A percentile compares a stretch with the other conserved stretches of the same genome.
Conservation (phyloP, 176 grass and related monocot genomes). For the Musa acuminata region DNA sequence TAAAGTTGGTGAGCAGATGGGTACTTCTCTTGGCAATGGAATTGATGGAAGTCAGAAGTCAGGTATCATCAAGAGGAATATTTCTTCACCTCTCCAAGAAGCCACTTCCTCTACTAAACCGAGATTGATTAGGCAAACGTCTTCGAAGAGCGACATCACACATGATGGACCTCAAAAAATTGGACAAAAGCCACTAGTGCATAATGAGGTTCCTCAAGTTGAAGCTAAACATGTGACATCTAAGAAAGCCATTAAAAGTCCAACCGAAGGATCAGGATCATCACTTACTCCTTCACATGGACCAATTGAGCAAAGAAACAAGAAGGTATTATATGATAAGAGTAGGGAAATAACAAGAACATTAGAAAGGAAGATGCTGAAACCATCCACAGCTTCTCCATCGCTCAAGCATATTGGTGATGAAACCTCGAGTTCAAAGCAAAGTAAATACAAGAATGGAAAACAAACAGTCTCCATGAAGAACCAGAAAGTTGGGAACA, state of each 20-base stretch:
- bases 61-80: not conserved
- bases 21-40: not conserved
- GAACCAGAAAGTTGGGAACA: conserved; percentile 10
- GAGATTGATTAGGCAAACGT: conserved; percentile 21
- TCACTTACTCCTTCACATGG: not conserved
- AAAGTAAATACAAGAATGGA: not conserved
- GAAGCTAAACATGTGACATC: conserved; percentile 16
- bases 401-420: conserved; percentile 16
- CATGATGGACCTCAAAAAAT: conserved; percentile 24
- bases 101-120: conserved; percentile 17
- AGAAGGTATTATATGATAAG: conserved; percentile 5
- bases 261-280: conserved; percentile 22
- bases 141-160: conserved; percentile 22
- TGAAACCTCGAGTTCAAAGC: conserved; percentile 2
- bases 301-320: conserved; percentile 10
- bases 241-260: conserved; percentile 22
- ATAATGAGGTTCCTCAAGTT: conserved; percentile 14
- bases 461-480: not conserved
- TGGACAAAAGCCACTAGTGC: conserved; percentile 20
- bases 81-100: conserved; percentile 20
- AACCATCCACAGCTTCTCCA: conserved; percentile 16
- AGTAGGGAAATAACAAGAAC: conserved; percentile 18
- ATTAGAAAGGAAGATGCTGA: conserved; percentile 11
- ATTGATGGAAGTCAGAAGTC: not conserved
- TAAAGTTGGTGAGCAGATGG: conserved; percentile 27